These are phyloP conservation scores for Nematocida sp. DNA, from an alignment of 371 early-diverging fungal species.

Conservation along the genomic window DNA sequence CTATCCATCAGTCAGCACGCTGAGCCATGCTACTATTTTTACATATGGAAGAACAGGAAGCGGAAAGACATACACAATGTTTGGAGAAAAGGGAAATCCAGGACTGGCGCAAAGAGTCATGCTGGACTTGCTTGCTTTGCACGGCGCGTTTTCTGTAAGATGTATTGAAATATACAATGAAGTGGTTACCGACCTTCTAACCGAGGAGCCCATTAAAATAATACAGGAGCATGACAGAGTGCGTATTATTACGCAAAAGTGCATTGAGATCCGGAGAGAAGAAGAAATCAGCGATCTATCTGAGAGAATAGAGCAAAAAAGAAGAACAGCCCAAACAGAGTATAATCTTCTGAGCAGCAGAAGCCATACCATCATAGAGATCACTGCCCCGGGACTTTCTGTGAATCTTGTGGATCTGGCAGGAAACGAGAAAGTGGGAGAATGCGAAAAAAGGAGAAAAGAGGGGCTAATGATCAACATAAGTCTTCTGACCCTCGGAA, in stretches of 20 bases:
- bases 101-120: slow-evolving; percentile 66
- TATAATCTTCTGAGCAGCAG: slow-evolving; percentile 78
- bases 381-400: slow-evolving; percentile 67
- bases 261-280: slow-evolving; percentile 70
- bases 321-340: slow-evolving; percentile 75
- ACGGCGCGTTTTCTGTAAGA: slow-evolving; percentile 17
- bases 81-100: slow-evolving; percentile 43
- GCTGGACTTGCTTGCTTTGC: slow-evolving; percentile 23
- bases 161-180: slow-evolving; percentile 84
- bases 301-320: slow-evolving; percentile 74
- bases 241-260: slow-evolving; percentile 45
- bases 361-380: slow-evolving; percentile 80
- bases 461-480: slow-evolving; percentile 70
- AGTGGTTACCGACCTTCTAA: slow-evolving; percentile 73
- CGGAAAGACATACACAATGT: slow-evolving; percentile 67
- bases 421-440: slow-evolving; percentile 65
- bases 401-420: slow-evolving; percentile 68
- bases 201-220: slow-evolving; percentile 52
- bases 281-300: slow-evolving; percentile 75
- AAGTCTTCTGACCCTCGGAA: slow-evolving; percentile 65
- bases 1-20: not conserved
- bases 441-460: slow-evolving; percentile 57
- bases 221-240: slow-evolving; percentile 38
- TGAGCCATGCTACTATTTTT: slow-evolving; percentile 57
- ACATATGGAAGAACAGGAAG: slow-evolving; percentile 67